Base-by-base conservation (phyloP, 2,329 filamentous ascomycete species). In the Colletotrichum limetticola region DNA sequence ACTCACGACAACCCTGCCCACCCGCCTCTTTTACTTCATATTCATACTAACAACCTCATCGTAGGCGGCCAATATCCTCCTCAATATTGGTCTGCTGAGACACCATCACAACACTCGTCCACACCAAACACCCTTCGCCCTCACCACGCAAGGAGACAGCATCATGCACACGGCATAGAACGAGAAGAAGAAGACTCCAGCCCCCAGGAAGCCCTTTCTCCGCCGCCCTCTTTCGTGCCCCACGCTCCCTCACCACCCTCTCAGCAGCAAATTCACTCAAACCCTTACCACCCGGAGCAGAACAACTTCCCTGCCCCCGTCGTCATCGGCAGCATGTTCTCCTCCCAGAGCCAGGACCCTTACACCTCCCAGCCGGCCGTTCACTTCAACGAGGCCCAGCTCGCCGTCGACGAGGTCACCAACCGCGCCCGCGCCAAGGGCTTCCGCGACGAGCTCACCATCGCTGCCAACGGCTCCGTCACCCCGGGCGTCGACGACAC, bases 401-500 rank as follows among this genome's bases (percentile, higher is more conserved):
- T 79, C 16, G 74, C 79, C 61, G 76, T 79, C 72, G 77, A 77
- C 60, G 76, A 77, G 58, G 56, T 76, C 61, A 59, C 75, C 28
- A 68, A 76, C 74, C 66, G 72, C 22, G 74, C 66, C 58, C 74
- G 72, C 28, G 68, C 67, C 26, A 72, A 66, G 59, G 78, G 83
- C 64, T 86, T 89, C 78, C 88, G 88, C 66, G 88, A 90, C 66
- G 86, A 88, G 56, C 79, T 90, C 46, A 83, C 86, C 61, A 82
- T 87, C 66, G 84, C 86, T 22, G 87, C 80, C 42, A 73, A 80
- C 58, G 84, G 86, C 71, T 86, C 86, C 53, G 86, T 91, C 68
- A 96, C 94, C 0, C 95, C 95, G 0, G 94, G 92, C 11, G 86
- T 95, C 52, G 95, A 98, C 78, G 93, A 97, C 78, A 93, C 91